phyloP scores from a whole-genome alignment of 306 rosid genomes.

The Trifolium subterraneum region DNA sequence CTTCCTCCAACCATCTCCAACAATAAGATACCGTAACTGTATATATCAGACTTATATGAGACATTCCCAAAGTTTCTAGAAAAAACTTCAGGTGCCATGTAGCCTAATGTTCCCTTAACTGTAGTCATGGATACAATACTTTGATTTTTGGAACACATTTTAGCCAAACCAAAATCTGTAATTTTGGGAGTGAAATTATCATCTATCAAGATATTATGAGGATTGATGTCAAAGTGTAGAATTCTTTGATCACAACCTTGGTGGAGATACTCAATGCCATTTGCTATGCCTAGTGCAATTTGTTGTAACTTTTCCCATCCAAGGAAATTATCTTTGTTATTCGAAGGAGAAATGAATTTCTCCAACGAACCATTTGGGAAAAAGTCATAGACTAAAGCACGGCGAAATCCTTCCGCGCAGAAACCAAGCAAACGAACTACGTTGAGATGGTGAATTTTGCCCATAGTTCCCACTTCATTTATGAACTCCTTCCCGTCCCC shows the following conservation, averaged over 20 bases:
- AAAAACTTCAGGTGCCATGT: not conserved
- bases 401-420: not conserved
- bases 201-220: not conserved
- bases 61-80: not conserved
- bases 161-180: not conserved
- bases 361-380: not conserved
- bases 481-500: not conserved
- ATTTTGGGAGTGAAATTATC: not conserved
- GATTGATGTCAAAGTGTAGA: not conserved
- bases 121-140: not conserved
- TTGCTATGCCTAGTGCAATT: not conserved
- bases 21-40: not conserved
- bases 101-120: not conserved
- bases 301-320: not conserved
- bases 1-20: not conserved
- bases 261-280: not conserved
- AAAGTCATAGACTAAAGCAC: not conserved
- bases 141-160: not conserved
- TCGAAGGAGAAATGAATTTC: not conserved
- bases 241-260: not conserved
- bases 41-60: not conserved
- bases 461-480: not conserved
- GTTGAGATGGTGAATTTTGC: not conserved
- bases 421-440: not conserved
- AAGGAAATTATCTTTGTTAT: not conserved